Evolutionary conservation across 164 flowering plant genomes (phyloP), one percentile per base, ranked within the genome.

Genomic region (Tetrastigma voinierianum): DNA sequence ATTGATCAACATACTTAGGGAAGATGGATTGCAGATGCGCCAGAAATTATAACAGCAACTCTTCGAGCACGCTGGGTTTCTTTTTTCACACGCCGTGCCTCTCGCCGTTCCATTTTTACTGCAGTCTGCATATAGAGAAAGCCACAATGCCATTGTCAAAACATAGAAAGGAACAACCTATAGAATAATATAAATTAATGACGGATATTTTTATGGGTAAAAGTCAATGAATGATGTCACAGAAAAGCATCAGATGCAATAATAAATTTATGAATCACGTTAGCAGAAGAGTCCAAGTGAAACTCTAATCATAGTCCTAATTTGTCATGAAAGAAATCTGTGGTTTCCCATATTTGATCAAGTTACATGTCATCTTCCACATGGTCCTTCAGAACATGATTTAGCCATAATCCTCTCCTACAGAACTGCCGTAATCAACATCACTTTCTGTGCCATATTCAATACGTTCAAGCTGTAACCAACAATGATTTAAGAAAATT

Each of bases 51-150:
- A 68, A 98, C 97, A 75, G 85, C 94, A 79, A 79, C 90, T 76
- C 63, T 90, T 71, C 85, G 99, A 20, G 97, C 97, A 76, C 74
- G 89, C 65, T 86, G 87, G 3, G 86, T 79, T 77, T 89, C 97
- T 60, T 92, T 95, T 74, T 92, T 95, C 60, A 80, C 58, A 17
- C 76, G 77, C 12, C 96, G 77, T 53, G 99, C 98, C 76, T 90
- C 99, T 55, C 96, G 81, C 18, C 87, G 53, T 76, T 89, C 95
- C 72, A 72, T 86, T 80, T 95, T 95, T 8, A 95, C 87, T 96
- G n/a, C n/a, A 78, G 91, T 76, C 98, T 92, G 81, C 60, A 68
- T 24, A 19, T 51, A 71, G 2, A 68, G 40, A 13, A n/a, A 73
- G 59, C 3, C 57, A 40, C 46, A 62, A 43, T 7, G 32, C 57